Conservation (phyloP, 768 basidiomycete species). For the Kwoniella europaea region DNA sequence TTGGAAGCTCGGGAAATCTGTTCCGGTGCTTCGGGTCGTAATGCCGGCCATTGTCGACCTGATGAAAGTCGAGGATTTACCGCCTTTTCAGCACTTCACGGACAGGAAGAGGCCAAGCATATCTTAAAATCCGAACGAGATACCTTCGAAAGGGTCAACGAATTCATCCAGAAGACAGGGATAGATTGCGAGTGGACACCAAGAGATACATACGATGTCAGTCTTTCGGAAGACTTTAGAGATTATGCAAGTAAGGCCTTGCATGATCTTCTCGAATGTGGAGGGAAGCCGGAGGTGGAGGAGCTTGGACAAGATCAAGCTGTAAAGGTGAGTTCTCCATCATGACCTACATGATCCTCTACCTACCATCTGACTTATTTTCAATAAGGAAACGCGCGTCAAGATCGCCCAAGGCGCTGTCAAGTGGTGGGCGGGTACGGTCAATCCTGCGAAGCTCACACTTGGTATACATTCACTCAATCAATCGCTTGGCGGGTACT, state of each 20-base stretch:
- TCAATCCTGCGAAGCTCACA: slow-evolving; percentile 44
- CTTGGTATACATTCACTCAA: slow-evolving; percentile 32
- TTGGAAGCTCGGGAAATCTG: slow-evolving; percentile 76
- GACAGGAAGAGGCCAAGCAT: slow-evolving; percentile 39
- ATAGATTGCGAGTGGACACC: slow-evolving; percentile 54
- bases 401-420: slow-evolving; percentile 26
- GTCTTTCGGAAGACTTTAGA: slow-evolving; percentile 44
- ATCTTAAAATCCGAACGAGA: slow-evolving; percentile 35
- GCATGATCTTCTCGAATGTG: slow-evolving; percentile 25
- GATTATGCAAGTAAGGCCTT: slow-evolving; percentile 39
- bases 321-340: slow-evolving; percentile 16
- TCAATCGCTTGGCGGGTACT: slow-evolving; percentile 29
- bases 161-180: slow-evolving; percentile 42
- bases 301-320: slow-evolving; percentile 25
- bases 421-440: slow-evolving; percentile 40
- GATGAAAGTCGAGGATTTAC: slow-evolving; percentile 31
- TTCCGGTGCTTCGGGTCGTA: slow-evolving; percentile 68
- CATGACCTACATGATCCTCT: not conserved
- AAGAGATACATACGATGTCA: slow-evolving; percentile 45
- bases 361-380: slow-evolving; percentile 1
- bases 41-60: slow-evolving; percentile 53
- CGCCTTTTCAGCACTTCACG: slow-evolving; percentile 60
- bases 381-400: slow-evolving; percentile 18
- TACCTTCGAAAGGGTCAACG: slow-evolving; percentile 66
- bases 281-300: slow-evolving; percentile 26